Percentiles rank a stretch among this genome's conserved stretches.
These are phyloP conservation scores for Suhomyces faveliae DNA, from an alignment of 805 yeast genomes.

Conservation along the genomic window DNA sequence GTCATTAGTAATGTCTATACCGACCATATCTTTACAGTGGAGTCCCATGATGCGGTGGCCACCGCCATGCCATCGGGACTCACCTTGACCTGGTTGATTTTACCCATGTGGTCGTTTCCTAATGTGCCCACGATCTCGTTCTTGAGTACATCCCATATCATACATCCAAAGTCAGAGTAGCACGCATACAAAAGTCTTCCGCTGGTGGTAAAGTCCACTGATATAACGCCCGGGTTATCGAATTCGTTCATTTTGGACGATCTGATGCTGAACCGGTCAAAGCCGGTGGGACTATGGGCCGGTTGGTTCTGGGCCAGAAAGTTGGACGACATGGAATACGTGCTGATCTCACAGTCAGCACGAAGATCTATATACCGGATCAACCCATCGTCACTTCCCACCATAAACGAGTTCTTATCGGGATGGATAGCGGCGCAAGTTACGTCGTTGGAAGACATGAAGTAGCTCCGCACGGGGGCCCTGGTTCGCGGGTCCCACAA, in stretches of 20 bases:
- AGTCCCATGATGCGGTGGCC: constrained; percentile 80
- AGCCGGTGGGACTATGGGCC: constrained; percentile 14
- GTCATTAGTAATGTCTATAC: constrained; percentile 12
- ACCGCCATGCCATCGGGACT: constrained; percentile 76
- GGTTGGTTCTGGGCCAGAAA: constrained; percentile 2
- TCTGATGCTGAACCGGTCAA: background rate
- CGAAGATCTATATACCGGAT: constrained; percentile 72
- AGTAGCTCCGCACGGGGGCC: constrained; percentile 48
- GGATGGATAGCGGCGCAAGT: constrained; percentile 61
- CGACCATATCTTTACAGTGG: constrained; percentile 67
- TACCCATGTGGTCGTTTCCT: constrained; percentile 57
- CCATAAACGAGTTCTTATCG: constrained; percentile 64
- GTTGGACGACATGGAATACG: constrained; percentile 35
- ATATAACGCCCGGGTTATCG: constrained; percentile 67
- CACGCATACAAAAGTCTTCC: constrained; percentile 76
- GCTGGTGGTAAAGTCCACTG: constrained; percentile 69
- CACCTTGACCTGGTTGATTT: constrained; percentile 60
- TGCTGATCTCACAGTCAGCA: constrained; percentile 65
- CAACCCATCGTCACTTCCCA: constrained; percentile 79
- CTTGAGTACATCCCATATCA: constrained; percentile 74
- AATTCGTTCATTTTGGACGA: constrained; percentile 16
- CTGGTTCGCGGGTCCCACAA: constrained; percentile 27
- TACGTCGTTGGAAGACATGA: constrained; percentile 62
- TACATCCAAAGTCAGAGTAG: constrained; percentile 71
- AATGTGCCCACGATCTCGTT: constrained; percentile 63